Evolutionary conservation across 2,329 filamentous ascomycete genomes (phyloP), one percentile per base, ranked within the genome.

Genomic region (Penicillium sp.): DNA sequence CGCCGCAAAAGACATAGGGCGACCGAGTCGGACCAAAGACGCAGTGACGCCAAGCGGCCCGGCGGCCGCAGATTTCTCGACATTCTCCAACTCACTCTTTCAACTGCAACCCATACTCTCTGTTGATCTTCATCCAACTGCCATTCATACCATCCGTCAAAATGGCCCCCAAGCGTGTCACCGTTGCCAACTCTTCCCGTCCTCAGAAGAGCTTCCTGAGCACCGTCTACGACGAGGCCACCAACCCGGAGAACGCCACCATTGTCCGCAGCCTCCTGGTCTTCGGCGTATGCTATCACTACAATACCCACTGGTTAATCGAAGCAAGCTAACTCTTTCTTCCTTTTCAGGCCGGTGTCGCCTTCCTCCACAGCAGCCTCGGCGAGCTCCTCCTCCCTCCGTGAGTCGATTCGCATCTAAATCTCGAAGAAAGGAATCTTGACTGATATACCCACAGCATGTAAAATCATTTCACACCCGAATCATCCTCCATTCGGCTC

Each of bases 311-410:
- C 19, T 42, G 16, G 42, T 40, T 7, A 33, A 30, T 42, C 57
- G 16, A 42, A 60, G 7, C 53, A 56, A 66, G 60, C 73, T 65
- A 25, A 52, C 19, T 49, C 42, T 35, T 13, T n/a, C n/a, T 26
- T 11, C 11, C 59, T 35, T 7, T 35, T 61, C 35, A 90, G 87
- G 84, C 80, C 67, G 87, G 87, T 46, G 83, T 90, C 57, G 83
- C 87, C 40, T 87, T 91, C 76, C 82, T 91, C 67, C 82, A 86
- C 60, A 90, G 87, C 79, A 84, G 85, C 57, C 88, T 86, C 81
- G 85, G 85, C 76, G 88, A 90, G 73, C 80, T 85, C 70, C 82
- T 91, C 60, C 82, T 90, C 66, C 88, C 88, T 75, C 85, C 86
- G 78, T 80, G 75, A 78, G 78, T 78, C 59, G 45, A 61, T 25